A percentile compares a stretch with the other conserved stretches of the same genome.
phyloP scores from a whole-genome alignment of 768 basidiomycete genomes.

The Trametes meyenii region DNA sequence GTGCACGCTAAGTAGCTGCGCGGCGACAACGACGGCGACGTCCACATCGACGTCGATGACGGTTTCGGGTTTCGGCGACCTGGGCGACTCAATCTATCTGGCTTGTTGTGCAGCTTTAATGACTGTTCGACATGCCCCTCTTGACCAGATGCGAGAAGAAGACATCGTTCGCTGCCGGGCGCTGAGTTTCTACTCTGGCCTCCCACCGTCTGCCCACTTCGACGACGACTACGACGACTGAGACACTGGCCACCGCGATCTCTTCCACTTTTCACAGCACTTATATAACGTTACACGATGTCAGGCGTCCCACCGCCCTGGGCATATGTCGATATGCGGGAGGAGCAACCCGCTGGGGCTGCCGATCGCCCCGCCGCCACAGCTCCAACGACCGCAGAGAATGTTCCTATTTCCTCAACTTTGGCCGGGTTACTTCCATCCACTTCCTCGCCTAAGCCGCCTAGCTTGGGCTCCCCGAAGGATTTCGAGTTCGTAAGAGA shows the following conservation, averaged over 20 bases:
- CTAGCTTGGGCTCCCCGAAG: conserved; percentile 12
- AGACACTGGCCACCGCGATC: too few relatives aligned
- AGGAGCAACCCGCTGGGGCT: conserved; percentile 3
- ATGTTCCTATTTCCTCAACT: background rate
- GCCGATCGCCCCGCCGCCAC: conserved; percentile 7
- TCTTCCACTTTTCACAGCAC: background rate
- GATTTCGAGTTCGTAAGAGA: conserved; percentile 16
- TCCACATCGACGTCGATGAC: background rate
- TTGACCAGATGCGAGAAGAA: too few relatives aligned
- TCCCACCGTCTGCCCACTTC: background rate
- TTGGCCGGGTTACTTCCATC: background rate
- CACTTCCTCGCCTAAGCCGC: background rate
- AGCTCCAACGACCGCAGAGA: conserved; percentile 12
- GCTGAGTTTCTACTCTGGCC: background rate
- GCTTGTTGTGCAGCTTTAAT: too few relatives aligned
- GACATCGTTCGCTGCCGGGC: background rate
- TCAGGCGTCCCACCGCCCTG: conserved; percentile 6
- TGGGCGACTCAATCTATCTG: too few relatives aligned
- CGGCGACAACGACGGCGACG: too few relatives aligned
- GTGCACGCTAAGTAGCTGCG: too few relatives aligned
- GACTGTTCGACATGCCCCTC: too few relatives aligned
- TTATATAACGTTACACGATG: background rate
- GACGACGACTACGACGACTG: background rate
- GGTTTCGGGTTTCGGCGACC: too few relatives aligned
- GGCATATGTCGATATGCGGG: conserved; percentile 13